Base-by-base conservation (phyloP, 352 stramenopile genomes). In the Globisporangium radiosum region DNA sequence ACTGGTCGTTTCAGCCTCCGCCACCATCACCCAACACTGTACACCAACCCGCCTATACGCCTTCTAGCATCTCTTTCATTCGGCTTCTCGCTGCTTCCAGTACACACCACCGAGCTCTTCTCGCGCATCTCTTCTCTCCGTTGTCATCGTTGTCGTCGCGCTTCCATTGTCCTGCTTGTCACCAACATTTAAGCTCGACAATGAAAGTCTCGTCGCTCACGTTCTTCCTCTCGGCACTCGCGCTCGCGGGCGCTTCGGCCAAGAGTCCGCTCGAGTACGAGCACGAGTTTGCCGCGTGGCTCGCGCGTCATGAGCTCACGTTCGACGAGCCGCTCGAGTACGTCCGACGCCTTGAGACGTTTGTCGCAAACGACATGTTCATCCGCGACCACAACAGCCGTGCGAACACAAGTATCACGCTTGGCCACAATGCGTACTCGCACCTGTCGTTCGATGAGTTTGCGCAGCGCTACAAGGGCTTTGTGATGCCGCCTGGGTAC, bases 371-470 rank as follows among this genome's bases (percentile, higher is more conserved):
- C 60, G 66, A 73, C 38, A 19, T 50, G 36, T 71, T 66, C 63
- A 73, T 73, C 25, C 50, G 37, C 42, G 40, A 62, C 10, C 64
- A 70, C 52, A 73, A 73, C 13, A 52, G 15, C n/a, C 47, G 47
- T 25, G 38, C 43, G 38, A 54, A 54, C 37, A 19, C 48, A 37
- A 62, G 59, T 44, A 71, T 73, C 52, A 63, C 63, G 56, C 49
- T 73, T 43, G 66, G 63, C 50, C 66, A 73, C 57, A 73, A 73
- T 43, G 63, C 61, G 60, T 73, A 60, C 47, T 73, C 66, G 33
- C 59, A 73, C 51, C 42, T 73, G 40, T 68, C 66, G 15, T 71
- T 69, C n/a, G 59, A 65, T 14, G 66, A 73, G 52, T 73, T 73
- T 49, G 60, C 61, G 33, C 25, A 47, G 19, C 40, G 62, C 38